Evolutionary conservation across 805 yeast species (phyloP).

Genomic region (Kodamaea fukazawae): DNA sequence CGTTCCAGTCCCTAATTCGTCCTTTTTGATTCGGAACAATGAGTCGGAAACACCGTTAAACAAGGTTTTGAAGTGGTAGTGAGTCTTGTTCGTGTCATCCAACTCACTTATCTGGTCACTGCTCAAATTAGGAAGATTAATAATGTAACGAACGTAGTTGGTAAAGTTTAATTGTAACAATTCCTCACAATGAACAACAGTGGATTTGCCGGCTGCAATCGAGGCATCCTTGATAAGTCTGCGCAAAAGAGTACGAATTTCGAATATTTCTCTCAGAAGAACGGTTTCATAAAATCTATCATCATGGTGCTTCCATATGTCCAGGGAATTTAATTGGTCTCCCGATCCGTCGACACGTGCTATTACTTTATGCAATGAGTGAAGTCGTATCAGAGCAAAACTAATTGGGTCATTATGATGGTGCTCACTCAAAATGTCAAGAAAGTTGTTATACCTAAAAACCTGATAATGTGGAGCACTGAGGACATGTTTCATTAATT

Average conservation of each 20-base stretch:
- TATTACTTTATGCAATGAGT: conserved; percentile 29
- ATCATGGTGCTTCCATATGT: conserved; percentile 15
- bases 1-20: conserved; percentile 25
- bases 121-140: conserved; percentile 26
- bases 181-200: conserved; percentile 29
- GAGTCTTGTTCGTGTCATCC: conserved; percentile 21
- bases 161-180: conserved; percentile 37
- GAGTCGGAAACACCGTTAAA: conserved; percentile 27
- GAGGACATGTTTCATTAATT: conserved; percentile 20
- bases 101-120: conserved; percentile 14
- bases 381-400: conserved; percentile 34
- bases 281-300: conserved; percentile 28
- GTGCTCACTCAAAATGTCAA: conserved; percentile 29
- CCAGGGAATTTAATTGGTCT: conserved; percentile 8
- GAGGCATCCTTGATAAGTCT: conserved; percentile 19
- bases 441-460: conserved; percentile 30
- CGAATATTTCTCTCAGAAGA: conserved; percentile 28
- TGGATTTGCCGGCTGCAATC: not conserved
- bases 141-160: conserved; percentile 34
- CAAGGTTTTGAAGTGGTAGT: conserved; percentile 27
- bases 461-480: conserved; percentile 28
- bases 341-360: conserved; percentile 16
- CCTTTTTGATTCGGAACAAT: conserved; percentile 25
- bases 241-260: conserved; percentile 27
- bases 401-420: conserved; percentile 37